Evolutionary conservation across 2,329 filamentous ascomycete species (phyloP).

Genomic region (Aspergillus viridinutans): DNA sequence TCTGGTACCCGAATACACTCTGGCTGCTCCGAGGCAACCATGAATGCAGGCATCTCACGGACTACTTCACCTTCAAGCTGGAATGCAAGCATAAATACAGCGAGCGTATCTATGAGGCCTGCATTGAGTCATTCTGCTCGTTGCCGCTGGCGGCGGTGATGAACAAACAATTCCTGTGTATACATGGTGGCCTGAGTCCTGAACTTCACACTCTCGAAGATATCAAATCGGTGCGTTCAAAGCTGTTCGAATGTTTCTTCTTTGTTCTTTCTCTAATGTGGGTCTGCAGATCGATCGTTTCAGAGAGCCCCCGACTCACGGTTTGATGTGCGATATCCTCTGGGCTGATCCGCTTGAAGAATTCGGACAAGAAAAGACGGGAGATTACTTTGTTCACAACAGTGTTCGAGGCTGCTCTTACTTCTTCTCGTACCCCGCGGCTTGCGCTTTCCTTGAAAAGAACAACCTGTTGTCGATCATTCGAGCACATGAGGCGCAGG

Average conservation of each 20-base stretch:
- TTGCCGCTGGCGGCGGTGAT: slow-evolving; percentile 92
- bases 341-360: slow-evolving; percentile 98
- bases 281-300: slow-evolving; percentile 81
- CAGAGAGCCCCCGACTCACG: slow-evolving; percentile 93
- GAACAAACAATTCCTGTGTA: slow-evolving; percentile 99
- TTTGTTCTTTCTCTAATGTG: slow-evolving; percentile 16
- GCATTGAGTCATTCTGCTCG: slow-evolving; percentile 96
- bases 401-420: slow-evolving; percentile 98
- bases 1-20: slow-evolving; percentile 95
- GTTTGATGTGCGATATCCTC: slow-evolving; percentile 97
- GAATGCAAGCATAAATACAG: slow-evolving; percentile 99
- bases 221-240: slow-evolving; percentile 68
- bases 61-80: slow-evolving; percentile 99
- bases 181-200: slow-evolving; percentile 92
- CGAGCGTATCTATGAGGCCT: slow-evolving; percentile 91
- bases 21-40: slow-evolving; percentile 98
- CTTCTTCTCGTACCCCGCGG: slow-evolving; percentile 97
- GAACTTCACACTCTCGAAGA: slow-evolving; percentile 96
- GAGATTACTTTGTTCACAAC: slow-evolving; percentile 96
- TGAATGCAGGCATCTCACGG: slow-evolving; percentile 96
- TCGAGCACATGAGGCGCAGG: slow-evolving; percentile 95
- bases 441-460: slow-evolving; percentile 96
- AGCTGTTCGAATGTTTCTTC: background rate
- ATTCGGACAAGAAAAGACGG: slow-evolving; percentile 97
- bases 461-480: slow-evolving; percentile 98